These are phyloP conservation scores for Powellomyces hirtus DNA, from an alignment of 192 early-diverging fungal genomes.

Conservation along the genomic window DNA sequence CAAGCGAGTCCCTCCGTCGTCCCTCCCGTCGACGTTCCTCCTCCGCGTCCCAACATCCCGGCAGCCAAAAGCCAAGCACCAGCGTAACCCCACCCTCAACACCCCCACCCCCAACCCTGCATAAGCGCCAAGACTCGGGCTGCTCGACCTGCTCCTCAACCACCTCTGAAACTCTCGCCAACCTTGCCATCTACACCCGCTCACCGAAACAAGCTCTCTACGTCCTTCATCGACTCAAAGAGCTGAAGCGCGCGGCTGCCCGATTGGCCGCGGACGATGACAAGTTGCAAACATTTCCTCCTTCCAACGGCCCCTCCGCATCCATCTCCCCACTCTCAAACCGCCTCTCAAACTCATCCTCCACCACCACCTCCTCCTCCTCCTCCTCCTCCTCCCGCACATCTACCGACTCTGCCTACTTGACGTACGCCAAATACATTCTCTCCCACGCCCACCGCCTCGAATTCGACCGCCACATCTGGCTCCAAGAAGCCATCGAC, in stretches of 20 bases:
- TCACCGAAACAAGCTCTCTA: slow-evolving; percentile 1
- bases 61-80: too few relatives aligned
- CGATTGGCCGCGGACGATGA: neutral
- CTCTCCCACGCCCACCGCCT: neutral
- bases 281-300: neutral
- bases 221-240: slow-evolving; percentile 1
- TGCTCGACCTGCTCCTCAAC: neutral
- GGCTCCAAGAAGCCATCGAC: slow-evolving; percentile 1
- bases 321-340: neutral
- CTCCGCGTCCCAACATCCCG: too few relatives aligned
- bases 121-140: slow-evolving; percentile 1
- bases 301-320: neutral
- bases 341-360: neutral
- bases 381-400: neutral
- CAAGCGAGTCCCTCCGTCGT: too few relatives aligned
- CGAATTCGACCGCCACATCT: neutral
- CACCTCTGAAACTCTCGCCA: neutral
- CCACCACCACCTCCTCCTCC: neutral
- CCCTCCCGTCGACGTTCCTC: too few relatives aligned
- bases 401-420: neutral
- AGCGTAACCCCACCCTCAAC: too few relatives aligned
- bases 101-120: too few relatives aligned
- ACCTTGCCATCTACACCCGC: slow-evolving; percentile 8
- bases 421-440: slow-evolving; percentile 1
- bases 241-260: slow-evolving; percentile 1